Evolutionary conservation across 352 stramenopile species (phyloP), one percentile per base, ranked within the genome.

Genomic region (Globisporangium perplexum): DNA sequence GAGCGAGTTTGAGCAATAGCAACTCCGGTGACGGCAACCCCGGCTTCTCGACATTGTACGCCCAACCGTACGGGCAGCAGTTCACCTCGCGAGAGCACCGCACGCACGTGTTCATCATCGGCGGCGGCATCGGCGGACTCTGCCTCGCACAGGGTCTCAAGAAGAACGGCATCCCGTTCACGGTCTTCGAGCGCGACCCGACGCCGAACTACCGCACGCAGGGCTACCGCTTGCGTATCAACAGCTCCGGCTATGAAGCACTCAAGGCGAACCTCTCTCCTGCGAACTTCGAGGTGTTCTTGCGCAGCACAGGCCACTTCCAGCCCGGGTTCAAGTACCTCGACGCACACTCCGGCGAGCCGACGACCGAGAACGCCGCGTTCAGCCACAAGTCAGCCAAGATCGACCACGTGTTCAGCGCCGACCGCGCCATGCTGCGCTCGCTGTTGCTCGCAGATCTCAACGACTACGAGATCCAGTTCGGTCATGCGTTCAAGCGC

Each of bases 171-270:
- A 83, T 88, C 50, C 74, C 72, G 1, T 86, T 88, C 63, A 88
- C 77, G 0, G 62, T 88, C 28, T 88, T 85, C 44, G 77, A 88
- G 35, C 65, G 77, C 12, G 77, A 88, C 23, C 74, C 73, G 33
- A 71, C 77, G 14, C 65, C 74, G 8, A 85, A 84, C 56, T 85
- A 75, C 43, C 72, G 77, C 4, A 71, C 69, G 6, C 77, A 88
- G 24, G 77, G 77, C 15, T 88, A 85, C 52, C 68, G 77, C 1
- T 57, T 85, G 31, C 74, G 72, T n/a, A 86, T 88, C 60, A 83
- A 87, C 61, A 72, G 48, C 26, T 55, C 61, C 7, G 77, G 77
- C 4, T 88, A 79, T 45, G 69, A 85, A 50, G 74, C 77, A 18
- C 59, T 88, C 23, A 76, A 88, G 45, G 60, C 54, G 7, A 76